These are phyloP conservation scores for Coniochaeta sp. DNA, from an alignment of 2,329 filamentous ascomycete genomes.

Conservation along the genomic window DNA sequence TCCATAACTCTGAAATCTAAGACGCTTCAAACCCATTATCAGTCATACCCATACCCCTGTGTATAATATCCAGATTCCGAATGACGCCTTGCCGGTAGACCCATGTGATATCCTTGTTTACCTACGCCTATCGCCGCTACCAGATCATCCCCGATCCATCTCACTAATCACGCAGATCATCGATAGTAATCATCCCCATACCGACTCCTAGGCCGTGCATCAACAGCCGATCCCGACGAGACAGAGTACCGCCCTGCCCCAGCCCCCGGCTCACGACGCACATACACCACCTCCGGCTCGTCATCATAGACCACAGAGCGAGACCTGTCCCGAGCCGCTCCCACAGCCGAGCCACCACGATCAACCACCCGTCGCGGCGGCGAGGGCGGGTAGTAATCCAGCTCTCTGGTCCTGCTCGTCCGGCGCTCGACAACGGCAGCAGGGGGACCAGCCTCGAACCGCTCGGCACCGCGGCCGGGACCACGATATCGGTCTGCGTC, in stretches of 20 bases:
- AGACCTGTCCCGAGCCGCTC: constrained; percentile 1
- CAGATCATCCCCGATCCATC: too few relatives aligned
- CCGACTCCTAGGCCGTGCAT: constrained; percentile 2
- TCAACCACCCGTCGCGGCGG: constrained; percentile 2
- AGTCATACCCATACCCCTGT: neutral
- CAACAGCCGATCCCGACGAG: constrained; percentile 4
- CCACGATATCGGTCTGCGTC: neutral
- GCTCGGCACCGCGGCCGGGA: neutral
- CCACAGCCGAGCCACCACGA: neutral
- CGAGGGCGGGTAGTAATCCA: constrained; percentile 6
- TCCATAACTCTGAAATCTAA: neutral
- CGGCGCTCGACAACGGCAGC: neutral
- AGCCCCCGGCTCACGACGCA: constrained; percentile 1
- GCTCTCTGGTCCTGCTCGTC: neutral
- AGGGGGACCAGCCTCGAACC: neutral
- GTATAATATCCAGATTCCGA: neutral
- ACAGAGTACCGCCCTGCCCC: neutral
- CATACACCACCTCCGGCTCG: constrained; percentile 4
- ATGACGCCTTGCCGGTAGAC: too few relatives aligned
- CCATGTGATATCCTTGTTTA: neutral
- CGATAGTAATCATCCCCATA: constrained; percentile 5
- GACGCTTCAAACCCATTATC: neutral
- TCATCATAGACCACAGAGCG: neutral
- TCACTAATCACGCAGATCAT: neutral
- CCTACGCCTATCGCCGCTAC: too few relatives aligned